Base-by-base conservation (phyloP, 495 filamentous ascomycete genomes). In the Penicillium samsonianum region DNA sequence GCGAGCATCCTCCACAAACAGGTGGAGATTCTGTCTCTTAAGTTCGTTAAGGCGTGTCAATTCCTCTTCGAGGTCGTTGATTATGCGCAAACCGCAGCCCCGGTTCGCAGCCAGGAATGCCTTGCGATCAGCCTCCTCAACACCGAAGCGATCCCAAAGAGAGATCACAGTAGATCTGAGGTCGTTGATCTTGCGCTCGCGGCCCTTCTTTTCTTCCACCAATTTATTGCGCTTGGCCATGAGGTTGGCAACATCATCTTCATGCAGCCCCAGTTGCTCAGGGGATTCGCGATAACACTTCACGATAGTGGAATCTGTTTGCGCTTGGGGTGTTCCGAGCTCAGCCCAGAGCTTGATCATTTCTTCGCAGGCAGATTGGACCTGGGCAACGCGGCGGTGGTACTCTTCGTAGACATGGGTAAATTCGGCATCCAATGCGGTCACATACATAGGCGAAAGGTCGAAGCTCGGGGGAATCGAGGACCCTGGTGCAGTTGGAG, bases 261-360 rank as follows among this genome's bases (percentile, higher is more conserved):
- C 84, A 68, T 93, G 92, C 38, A 99, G 78, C 10, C 94, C 94
- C 6, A 99, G 80, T 67, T 96, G 93, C 68, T 98, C 94, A 1
- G 94, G 94, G 1, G 90, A 81, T 46, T 96, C 88, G 56, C 89
- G 88, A 62, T 94, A 93, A 64, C 85, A 85, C 65, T 96, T 89
- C 45, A 99, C 86, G 57, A 99, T 92, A 19, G 79, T 79, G 42
- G 77, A 80, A 65, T 98, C 94, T n/a, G 90, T 93, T 67, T 98
- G 93, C 16, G 87, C 90, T 68, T 93, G 90, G 3, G 94, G 90
- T 9, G 87, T 93, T 23, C 95, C 94, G 19, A 99, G 82, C 67
- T 99, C 94, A 1, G 90, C 90, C 91, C 94, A 99, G 3, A 98
- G 81, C 63, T 88, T 88, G 67, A 99, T 92, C 50, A 96, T 91